Percentiles rank a stretch among this genome's conserved stretches.
phyloP scores from a whole-genome alignment of 2,329 filamentous ascomycete genomes.

The Fusarium buxicola region DNA sequence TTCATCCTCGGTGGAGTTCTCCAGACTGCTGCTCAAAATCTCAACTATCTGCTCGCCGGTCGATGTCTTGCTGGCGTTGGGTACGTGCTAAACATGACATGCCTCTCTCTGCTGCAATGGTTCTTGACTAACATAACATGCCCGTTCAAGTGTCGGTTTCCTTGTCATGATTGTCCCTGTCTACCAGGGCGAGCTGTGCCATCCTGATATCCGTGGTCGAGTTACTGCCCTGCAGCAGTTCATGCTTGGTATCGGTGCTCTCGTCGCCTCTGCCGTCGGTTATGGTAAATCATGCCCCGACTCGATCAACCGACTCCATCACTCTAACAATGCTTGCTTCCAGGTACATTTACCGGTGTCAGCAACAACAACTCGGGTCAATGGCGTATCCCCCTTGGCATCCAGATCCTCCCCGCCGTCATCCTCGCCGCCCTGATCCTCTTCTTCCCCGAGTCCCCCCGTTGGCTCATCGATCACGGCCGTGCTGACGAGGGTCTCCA shows the following conservation, averaged over 20 bases:
- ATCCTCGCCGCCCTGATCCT: slow-evolving; percentile 73
- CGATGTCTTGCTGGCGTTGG: slow-evolving; percentile 75
- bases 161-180: slow-evolving; percentile 62
- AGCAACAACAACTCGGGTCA: slow-evolving; percentile 46
- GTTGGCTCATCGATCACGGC: slow-evolving; percentile 82
- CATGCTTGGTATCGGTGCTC: slow-evolving; percentile 81
- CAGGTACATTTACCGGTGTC: slow-evolving; percentile 49
- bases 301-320: too few species aligned
- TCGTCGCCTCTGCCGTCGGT: slow-evolving; percentile 79
- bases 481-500: slow-evolving; percentile 71
- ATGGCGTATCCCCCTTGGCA: slow-evolving; percentile 64
- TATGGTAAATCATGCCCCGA: too few species aligned
- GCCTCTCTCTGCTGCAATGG: too few species aligned
- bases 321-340: too few species aligned
- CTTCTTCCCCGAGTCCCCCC: slow-evolving; percentile 76
- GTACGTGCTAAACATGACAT: neutral
- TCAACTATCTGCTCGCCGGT: slow-evolving; percentile 75
- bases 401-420: slow-evolving; percentile 77
- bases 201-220: slow-evolving; percentile 80
- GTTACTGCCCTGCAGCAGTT: slow-evolving; percentile 84
- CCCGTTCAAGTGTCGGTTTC: slow-evolving; percentile 60
- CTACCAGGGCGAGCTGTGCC: slow-evolving; percentile 83
- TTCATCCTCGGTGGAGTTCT: slow-evolving; percentile 79
- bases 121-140: too few species aligned
- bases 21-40: slow-evolving; percentile 73